Evolutionary conservation across 257 asterid genomes (phyloP), one percentile per base, ranked within the genome.

Genomic region (Salvia rosmarinus): DNA sequence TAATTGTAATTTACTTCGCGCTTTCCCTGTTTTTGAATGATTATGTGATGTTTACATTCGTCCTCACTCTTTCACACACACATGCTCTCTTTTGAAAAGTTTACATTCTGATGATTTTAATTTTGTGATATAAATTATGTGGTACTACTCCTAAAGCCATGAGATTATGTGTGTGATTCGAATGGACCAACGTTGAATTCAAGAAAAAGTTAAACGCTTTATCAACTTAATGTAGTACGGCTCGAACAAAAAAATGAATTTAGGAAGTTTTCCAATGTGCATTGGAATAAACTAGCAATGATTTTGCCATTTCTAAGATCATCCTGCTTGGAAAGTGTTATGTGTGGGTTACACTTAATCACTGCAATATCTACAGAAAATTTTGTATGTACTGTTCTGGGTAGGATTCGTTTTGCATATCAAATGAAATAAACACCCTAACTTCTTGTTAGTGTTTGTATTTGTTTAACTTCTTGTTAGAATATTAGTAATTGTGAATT

Each of bases 31-130:
- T n/a, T n/a, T n/a, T n/a, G n/a, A n/a, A n/a, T n/a, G n/a, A n/a
- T n/a, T n/a, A n/a, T n/a, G n/a, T n/a, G n/a, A n/a, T n/a, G n/a
- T n/a, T n/a, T n/a, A n/a, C n/a, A 11, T 73, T 71, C 34, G 40
- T 42, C 63, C 68, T 49, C 68, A n/a, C 47, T 39, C 57, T 0
- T 35, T 2, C 50, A 3, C 57, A 50, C 43, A 13, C 51, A 49
- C 61, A 10, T 58, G 6, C 72, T 32, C 39, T 14, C 23, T 7
- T 35, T 17, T 52, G 4, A 5, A 40, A 28, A 28, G 3, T 71
- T 51, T 64, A 21, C 51, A 14, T 28, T 46, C 55, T 57, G 71
- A 16, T 47, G n/a, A 21, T 70, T 30, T 74, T 40, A 65, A 37
- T 39, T 51, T 55, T n/a, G 19, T 25, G 65, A 16, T 64, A 6